A percentile compares a stretch with the other conserved stretches of the same genome.
These are phyloP conservation scores for Penicillium canescens DNA, from an alignment of 495 filamentous ascomycete species.

Conservation along the genomic window DNA sequence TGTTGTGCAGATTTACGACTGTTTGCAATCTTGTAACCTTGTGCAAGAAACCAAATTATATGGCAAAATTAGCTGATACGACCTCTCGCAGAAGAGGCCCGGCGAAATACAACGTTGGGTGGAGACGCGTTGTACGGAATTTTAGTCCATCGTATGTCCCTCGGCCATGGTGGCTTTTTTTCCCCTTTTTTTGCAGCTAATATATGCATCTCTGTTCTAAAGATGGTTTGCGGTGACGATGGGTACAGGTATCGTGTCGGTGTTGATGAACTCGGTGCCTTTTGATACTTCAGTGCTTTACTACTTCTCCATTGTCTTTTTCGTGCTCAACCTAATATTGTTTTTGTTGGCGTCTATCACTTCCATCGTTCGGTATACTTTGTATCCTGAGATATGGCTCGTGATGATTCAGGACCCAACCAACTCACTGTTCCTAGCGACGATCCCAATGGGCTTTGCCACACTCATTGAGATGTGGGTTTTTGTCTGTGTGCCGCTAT, in stretches of 20 bases:
- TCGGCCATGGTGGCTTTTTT: not conserved
- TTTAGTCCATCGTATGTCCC: slow-evolving; percentile 47
- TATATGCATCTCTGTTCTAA: not conserved
- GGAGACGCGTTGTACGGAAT: slow-evolving; percentile 45
- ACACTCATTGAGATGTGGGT: slow-evolving; percentile 52
- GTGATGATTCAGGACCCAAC: slow-evolving; percentile 48
- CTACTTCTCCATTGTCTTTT: slow-evolving; percentile 43
- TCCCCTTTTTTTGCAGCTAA: not conserved
- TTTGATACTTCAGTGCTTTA: slow-evolving; percentile 37
- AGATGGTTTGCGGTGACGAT: slow-evolving; percentile 51
- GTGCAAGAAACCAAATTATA: not conserved
- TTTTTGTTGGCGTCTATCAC: slow-evolving; percentile 39
- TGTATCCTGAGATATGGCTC: slow-evolving; percentile 48
- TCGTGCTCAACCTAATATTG: slow-evolving; percentile 42
- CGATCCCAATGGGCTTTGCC: slow-evolving; percentile 50
- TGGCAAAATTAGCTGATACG: not conserved
- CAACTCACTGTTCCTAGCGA: slow-evolving; percentile 48
- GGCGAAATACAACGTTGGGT: slow-evolving; percentile 34
- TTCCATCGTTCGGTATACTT: slow-evolving; percentile 43
- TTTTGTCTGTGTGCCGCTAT: slow-evolving; percentile 43
- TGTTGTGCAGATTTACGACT: not conserved
- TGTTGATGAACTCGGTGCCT: slow-evolving; percentile 44
- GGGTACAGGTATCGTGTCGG: slow-evolving; percentile 50
- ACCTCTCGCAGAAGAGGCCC: not conserved
- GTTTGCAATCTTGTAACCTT: too few species aligned